A percentile compares a stretch with the other conserved stretches of the same genome.
Evolutionary conservation across 2,329 filamentous ascomycete species (phyloP).

Genomic region (Ascochyta clinopodiicola): DNA sequence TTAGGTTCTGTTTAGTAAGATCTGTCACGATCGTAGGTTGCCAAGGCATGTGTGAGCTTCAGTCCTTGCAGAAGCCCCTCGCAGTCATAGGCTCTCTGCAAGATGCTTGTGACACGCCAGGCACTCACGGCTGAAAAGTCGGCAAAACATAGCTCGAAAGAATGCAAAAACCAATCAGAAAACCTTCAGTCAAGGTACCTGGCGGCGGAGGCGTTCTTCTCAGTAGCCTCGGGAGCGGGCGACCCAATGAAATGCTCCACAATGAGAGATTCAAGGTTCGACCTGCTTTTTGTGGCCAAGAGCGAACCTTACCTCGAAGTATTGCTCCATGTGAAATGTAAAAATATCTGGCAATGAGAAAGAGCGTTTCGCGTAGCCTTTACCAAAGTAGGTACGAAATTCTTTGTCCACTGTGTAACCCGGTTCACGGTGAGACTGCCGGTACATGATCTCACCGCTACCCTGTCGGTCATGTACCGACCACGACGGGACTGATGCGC

Average conservation of each 20-base stretch:
- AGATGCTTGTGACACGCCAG: slow-evolving; percentile 1
- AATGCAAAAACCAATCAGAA: slow-evolving; percentile 1
- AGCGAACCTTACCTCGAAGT: slow-evolving; percentile 9
- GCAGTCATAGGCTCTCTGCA: background rate
- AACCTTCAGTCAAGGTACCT: slow-evolving; percentile 8
- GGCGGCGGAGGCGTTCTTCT: slow-evolving; percentile 12
- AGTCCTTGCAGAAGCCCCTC: background rate
- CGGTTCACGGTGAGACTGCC: slow-evolving; percentile 1
- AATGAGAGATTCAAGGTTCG: slow-evolving; percentile 15
- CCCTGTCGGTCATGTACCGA: slow-evolving; percentile 3
- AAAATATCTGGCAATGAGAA: background rate
- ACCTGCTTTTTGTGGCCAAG: slow-evolving; percentile 24
- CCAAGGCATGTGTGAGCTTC: background rate
- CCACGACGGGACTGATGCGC: background rate
- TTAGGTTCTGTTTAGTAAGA: background rate
- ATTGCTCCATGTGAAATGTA: slow-evolving; percentile 18
- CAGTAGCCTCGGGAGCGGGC: slow-evolving; percentile 16
- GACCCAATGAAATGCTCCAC: slow-evolving; percentile 12
- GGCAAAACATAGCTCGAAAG: slow-evolving; percentile 7
- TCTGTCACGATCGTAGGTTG: background rate
- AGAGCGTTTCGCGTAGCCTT: background rate
- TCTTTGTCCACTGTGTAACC: slow-evolving; percentile 7
- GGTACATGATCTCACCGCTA: slow-evolving; percentile 8
- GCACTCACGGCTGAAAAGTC: slow-evolving; percentile 10
- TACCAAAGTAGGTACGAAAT: background rate